These are phyloP conservation scores for Hypoxylon trugodes DNA, from an alignment of 495 filamentous ascomycete genomes.

Conservation along the genomic window DNA sequence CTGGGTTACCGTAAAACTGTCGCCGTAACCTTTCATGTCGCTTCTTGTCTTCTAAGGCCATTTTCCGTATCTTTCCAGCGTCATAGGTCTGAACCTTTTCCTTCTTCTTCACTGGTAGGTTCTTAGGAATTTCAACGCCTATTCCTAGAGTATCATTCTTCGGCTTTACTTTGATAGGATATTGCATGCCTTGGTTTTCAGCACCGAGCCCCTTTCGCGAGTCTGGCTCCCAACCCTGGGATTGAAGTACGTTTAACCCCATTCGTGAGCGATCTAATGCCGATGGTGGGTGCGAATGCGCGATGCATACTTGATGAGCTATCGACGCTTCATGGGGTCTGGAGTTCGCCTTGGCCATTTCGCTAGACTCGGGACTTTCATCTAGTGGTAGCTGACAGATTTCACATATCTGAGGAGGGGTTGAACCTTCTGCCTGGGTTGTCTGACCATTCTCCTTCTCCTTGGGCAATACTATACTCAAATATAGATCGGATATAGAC, in stretches of 20 bases:
- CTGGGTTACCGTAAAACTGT: conserved; percentile 73
- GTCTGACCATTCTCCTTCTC: conserved; percentile 35
- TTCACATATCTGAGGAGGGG: conserved; percentile 37
- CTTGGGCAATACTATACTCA: conserved; percentile 72
- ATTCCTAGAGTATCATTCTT: conserved; percentile 82
- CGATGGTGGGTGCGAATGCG: conserved; percentile 86
- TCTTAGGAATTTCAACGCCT: conserved; percentile 60
- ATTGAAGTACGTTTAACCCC: conserved; percentile 77
- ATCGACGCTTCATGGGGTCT: conserved; percentile 73
- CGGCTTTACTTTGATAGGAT: conserved; percentile 74
- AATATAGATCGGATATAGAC: conserved; percentile 72
- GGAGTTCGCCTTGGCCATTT: neutral
- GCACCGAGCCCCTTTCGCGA: conserved; percentile 75
- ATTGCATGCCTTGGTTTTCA: conserved; percentile 73
- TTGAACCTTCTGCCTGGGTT: conserved; percentile 31
- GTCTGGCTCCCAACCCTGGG: conserved; percentile 91
- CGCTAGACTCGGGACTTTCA: conserved; percentile 22
- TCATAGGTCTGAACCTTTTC: conserved; percentile 68
- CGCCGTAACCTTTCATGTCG: conserved; percentile 68
- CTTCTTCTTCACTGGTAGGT: conserved; percentile 53
- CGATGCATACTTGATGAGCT: conserved; percentile 81
- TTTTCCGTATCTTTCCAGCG: conserved; percentile 72
- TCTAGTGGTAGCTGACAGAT: conserved; percentile 50
- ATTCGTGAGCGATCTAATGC: conserved; percentile 79
- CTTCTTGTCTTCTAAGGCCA: conserved; percentile 66